Percentiles rank a stretch among this genome's conserved stretches.
These are phyloP conservation scores for Haberlea rhodopensis DNA, from an alignment of 257 asterid species.

Conservation along the genomic window DNA sequence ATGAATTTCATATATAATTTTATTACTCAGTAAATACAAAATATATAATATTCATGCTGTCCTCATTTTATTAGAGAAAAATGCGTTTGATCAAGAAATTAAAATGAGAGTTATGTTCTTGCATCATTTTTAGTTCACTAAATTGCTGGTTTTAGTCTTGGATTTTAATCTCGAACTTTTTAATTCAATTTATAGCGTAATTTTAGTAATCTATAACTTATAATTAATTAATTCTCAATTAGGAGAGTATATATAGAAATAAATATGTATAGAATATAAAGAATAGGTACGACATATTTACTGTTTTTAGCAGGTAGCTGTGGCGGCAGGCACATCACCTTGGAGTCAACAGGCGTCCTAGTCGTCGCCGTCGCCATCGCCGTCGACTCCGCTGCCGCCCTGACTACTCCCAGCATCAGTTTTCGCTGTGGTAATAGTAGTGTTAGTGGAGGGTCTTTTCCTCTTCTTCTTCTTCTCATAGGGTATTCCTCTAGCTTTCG, in stretches of 20 bases:
- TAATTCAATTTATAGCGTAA: not conserved
- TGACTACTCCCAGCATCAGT: not conserved
- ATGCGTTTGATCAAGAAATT: too few relatives aligned
- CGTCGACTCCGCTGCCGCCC: conserved; percentile 5
- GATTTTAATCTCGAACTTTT: too few relatives aligned
- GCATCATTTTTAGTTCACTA: too few relatives aligned
- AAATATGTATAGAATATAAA: too few relatives aligned
- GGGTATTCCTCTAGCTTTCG: conserved; percentile 43
- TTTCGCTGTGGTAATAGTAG: not conserved
- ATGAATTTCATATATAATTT: not conserved
- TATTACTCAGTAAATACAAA: not conserved
- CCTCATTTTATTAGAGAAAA: too few relatives aligned
- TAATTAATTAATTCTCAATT: too few relatives aligned
- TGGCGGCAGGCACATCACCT: conserved; percentile 17
- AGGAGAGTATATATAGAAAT: too few relatives aligned
- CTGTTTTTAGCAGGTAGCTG: conserved; percentile 10
- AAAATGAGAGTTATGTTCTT: too few relatives aligned
- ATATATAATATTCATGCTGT: too few relatives aligned
- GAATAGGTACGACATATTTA: conserved; percentile 17
- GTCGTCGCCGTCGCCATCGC: conserved; percentile 8
- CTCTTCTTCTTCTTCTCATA: conserved; percentile 49
- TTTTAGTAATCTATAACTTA: too few relatives aligned
- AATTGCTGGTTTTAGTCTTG: too few relatives aligned
- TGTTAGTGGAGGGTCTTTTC: conserved; percentile 30
- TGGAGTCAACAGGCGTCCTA: conserved; percentile 22